Base-by-base conservation (phyloP, 345 rosid species). In the Arabidopsis thaliana region DNA sequence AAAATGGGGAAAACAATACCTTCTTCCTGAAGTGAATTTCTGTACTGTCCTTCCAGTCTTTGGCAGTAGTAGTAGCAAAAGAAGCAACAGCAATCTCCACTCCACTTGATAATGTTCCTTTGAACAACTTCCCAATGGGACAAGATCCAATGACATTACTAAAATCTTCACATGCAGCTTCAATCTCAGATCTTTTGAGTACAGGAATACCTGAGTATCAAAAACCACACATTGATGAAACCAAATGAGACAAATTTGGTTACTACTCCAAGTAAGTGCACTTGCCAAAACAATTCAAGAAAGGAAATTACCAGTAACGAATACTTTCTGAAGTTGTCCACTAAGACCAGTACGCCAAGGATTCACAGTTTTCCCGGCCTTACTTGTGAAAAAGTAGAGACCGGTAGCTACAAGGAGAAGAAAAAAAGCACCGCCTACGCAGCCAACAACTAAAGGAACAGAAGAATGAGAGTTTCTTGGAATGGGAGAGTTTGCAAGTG, bases 301-400 rank as follows among this genome's bases (percentile, higher is more conserved):
- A 67, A 57, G 32, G 60, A 71, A 61, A 25, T 67, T 85, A 94
- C 98, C 97, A 2, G 89, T 82, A 38, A 94, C 83, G 71, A 94
- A 92, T 60, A 89, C 97, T 79, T 87, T 88, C 72, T 87, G 96
- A 58, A 94, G 93, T 78, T 94, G 96, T 70, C 98, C 98, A 2
- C 97, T 94, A 73, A 94, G 82, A 64, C 97, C 97, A n/a, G 98
- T 86, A 60, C 87, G 87, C 97, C 97, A 94, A 40, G 98, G 97
- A 79, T 82, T 90, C 77, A 94, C 96, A 25, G 93, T 32, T 48
- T 87, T 79, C n/a, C 82, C 90, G 75, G 82, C 79, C 13, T 76
- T 78, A 48, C 84, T 59, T 81, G 69, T 83, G 74, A 40, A 81
- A 50, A 83, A 73, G 72, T 72, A 79, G 32, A 87, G 44, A 25